Evolutionary conservation across 2,329 filamentous ascomycete species (phyloP).

Genomic region (Sarocladium strictum): DNA sequence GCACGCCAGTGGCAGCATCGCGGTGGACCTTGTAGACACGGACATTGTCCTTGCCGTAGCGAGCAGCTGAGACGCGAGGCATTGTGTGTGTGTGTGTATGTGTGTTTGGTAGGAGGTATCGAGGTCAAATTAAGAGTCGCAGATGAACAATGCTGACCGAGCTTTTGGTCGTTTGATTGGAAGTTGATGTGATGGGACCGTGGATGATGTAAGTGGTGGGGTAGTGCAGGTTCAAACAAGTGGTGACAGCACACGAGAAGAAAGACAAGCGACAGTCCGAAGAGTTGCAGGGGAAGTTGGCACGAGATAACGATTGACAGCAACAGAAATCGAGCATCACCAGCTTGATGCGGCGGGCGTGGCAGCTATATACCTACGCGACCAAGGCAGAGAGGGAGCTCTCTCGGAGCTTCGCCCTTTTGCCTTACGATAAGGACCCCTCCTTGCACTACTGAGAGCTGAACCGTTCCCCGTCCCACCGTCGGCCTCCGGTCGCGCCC

Average conservation of each 20-base stretch:
- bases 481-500: background rate
- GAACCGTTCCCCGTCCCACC: background rate
- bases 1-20: conserved; percentile 67
- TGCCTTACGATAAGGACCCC: conserved; percentile 1
- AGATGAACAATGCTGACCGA: background rate
- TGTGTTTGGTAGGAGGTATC: no score
- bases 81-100: conserved; percentile 27
- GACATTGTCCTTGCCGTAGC: conserved; percentile 96
- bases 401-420: conserved; percentile 5
- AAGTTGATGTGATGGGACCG: background rate
- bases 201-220: conserved; percentile 1
- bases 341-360: background rate
- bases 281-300: background rate
- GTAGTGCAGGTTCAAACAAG: background rate
- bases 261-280: background rate
- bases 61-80: conserved; percentile 56
- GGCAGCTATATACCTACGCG: background rate
- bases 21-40: conserved; percentile 92
- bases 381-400: no score
- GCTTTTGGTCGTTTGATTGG: background rate
- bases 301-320: background rate
- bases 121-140: background rate
- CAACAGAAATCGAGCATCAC: background rate
- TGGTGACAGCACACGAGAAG: background rate
- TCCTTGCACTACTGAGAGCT: background rate